Evolutionary conservation across 352 stramenopile species (phyloP), one percentile per base, ranked within the genome.

Genomic region (Pythium phragmiticola): DNA sequence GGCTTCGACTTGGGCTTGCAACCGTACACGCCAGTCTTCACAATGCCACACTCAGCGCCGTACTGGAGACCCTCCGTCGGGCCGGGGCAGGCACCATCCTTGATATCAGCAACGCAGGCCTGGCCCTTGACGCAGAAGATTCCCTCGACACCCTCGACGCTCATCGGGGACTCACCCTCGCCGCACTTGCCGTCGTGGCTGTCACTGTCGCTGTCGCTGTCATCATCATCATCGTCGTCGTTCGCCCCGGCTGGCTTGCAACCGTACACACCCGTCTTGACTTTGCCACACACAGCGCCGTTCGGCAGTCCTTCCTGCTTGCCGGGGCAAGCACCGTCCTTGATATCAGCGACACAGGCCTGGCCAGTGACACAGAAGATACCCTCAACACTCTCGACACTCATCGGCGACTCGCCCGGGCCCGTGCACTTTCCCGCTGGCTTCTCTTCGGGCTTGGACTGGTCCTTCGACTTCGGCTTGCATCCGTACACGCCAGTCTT

Each of bases 401-500:
- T 71, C 64, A 65, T 65, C 7, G 46, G 46, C 16, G 57, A 57
- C 36, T 65, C 48, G 30, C 43, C 56, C 7, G 54, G 21, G 45
- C 56, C 43, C 33, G 16, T 23, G 56, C 56, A 63, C 8, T 45
- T 2, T 12, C 19, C n/a, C 36, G 21, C 23, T 12, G n/a, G 6
- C 14, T 39, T 36, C n/a, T n/a, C n/a, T n/a, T n/a, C n/a, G n/a
- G n/a, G 14, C 5, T 54, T 11, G 30, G n/a, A 26, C 48, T 28
- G 26, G 1, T 55, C 48, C 37, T 53, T 53, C 28, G 56, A 46
- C 34, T 36, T 19, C 8, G 45, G 34, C 56, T 56, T 62, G 46
- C 62, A 68, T n/a, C 62, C 62, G 14, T 34, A 58, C 16, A 63
- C 62, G 30, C 62, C 62, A 2, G 62, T 50, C 47, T 63, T 41